These are phyloP conservation scores for Rosa lucieae DNA, from an alignment of 306 rosid species.

Conservation along the genomic window DNA sequence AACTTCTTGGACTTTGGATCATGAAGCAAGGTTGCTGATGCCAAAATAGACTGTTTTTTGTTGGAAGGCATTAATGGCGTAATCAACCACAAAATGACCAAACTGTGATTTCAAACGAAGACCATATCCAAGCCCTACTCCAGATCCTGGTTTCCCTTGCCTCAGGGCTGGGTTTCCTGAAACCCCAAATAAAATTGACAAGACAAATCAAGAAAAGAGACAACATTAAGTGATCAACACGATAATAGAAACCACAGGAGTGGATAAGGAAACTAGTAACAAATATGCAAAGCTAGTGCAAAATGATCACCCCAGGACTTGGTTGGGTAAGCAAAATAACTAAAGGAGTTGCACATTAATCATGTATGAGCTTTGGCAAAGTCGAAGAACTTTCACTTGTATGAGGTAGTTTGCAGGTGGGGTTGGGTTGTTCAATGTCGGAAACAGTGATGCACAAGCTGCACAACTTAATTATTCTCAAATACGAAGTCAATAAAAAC, in stretches of 20 bases:
- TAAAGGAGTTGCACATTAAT: not conserved
- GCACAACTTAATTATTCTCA: not conserved
- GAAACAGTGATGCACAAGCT: not conserved
- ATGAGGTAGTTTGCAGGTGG: constrained; percentile 1
- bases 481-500: not conserved
- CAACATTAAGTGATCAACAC: not conserved
- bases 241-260: not conserved
- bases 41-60: constrained; percentile 74
- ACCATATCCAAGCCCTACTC: constrained; percentile 77
- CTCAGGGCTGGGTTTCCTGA: constrained; percentile 86
- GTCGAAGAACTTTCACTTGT: not conserved
- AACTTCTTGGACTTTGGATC: constrained; percentile 10
- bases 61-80: constrained; percentile 72
- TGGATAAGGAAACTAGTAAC: not conserved
- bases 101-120: constrained; percentile 76
- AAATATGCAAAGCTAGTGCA: not conserved
- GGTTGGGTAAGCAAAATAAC: not conserved
- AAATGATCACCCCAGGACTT: no score
- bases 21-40: constrained; percentile 70
- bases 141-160: constrained; percentile 89
- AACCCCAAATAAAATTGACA: constrained; percentile 31
- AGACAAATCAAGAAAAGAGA: not conserved
- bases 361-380: not conserved
- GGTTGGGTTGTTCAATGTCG: not conserved
- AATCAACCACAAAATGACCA: constrained; percentile 83